Evolutionary conservation across 257 asterid species (phyloP).

Genomic region (Petunia axillaris): DNA sequence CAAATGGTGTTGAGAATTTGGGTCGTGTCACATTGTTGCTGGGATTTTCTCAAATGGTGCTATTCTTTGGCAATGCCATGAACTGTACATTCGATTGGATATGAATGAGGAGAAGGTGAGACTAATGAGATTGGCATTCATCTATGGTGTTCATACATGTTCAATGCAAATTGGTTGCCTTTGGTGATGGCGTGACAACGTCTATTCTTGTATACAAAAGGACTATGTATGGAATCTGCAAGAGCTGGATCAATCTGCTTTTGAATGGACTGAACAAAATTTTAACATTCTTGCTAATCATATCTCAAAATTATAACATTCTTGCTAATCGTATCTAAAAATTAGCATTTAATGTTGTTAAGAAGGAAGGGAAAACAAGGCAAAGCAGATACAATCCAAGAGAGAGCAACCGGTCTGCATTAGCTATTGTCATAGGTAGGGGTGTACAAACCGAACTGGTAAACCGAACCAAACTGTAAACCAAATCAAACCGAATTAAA

Average conservation of each 20-base stretch:
- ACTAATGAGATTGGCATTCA: background rate
- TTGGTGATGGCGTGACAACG: background rate
- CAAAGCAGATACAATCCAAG: background rate
- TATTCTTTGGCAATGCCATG: background rate
- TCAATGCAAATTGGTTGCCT: background rate
- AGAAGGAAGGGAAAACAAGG: background rate
- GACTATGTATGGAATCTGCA: background rate
- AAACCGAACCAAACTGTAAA: too few species aligned
- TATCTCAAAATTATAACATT: background rate
- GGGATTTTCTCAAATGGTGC: background rate
- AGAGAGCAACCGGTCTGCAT: background rate
- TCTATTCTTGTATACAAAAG: background rate
- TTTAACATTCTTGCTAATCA: background rate
- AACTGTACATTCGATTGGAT: background rate
- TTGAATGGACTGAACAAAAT: background rate
- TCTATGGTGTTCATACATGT: background rate
- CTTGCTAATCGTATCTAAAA: too few species aligned
- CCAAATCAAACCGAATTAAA: too few species aligned
- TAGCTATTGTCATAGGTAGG: background rate
- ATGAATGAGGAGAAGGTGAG: background rate
- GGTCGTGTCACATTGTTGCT: background rate
- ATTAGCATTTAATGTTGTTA: background rate
- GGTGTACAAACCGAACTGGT: too few species aligned
- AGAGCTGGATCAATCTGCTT: background rate
- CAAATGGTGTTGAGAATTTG: background rate